Evolutionary conservation across 164 flowering plant species (phyloP), one percentile per base, ranked within the genome.

Genomic region (Piper betle): DNA sequence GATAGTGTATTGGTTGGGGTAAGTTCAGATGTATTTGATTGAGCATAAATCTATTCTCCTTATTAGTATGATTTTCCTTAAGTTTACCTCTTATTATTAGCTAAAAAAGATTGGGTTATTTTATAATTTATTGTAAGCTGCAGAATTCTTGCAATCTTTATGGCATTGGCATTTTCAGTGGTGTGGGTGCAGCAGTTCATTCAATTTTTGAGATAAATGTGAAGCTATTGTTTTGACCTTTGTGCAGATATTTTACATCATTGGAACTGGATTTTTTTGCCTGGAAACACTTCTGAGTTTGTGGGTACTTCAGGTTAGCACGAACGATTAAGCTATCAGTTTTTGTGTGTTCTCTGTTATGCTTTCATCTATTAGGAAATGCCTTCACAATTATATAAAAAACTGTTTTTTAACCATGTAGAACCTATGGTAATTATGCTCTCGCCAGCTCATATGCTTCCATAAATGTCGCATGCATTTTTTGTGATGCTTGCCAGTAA

Each of bases 241-340:
- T 15, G 53, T 78, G 78, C 90, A 89, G 97, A 74, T 89, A 33
- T 89, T 89, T 68, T 89, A 83, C 78, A 65, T 89, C 64, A 64
- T 85, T 69, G 97, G 97, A 17, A 85, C 85, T 64, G 94, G 67
- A 17, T 71, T 87, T 42, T 89, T 89, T 74, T 87, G 94, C 80
- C 67, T 87, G 42, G 97, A 89, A 74, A 53, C 83, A 33, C 85
- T 89, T 64, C 74, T 89, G 62, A 89, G 97, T 78, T 68, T 87
- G 61, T 89, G 91, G 91, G 97, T 89, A 48, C 82, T 89, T 60
- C 97, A 89, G 97, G 97, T 89, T 60, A 59, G 66, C 59, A 25
- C 33, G 2, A 25, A 25, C 33, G 39, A 16, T 48, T 5, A 10
- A 62, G 53, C 17, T 39, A 46, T 46, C 12, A 46, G 12, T 8